Conservation (phyloP, 2,329 filamentous ascomycete species). For the Pseudocercospora cruenta region DNA sequence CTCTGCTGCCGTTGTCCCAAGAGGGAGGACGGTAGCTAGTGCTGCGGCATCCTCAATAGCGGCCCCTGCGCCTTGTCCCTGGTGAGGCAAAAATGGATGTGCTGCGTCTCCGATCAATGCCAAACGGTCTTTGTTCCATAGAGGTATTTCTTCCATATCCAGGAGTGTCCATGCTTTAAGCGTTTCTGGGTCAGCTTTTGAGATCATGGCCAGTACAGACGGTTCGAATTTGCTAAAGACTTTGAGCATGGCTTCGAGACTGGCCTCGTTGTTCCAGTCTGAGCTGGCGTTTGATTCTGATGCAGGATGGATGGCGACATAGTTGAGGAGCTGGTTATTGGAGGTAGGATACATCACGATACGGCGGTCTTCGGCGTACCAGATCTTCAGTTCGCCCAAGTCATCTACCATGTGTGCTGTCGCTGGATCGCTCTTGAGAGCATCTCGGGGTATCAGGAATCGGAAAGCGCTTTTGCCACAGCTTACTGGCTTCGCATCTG, state of each 20-base stretch:
- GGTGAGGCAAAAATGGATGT: constrained; percentile 67
- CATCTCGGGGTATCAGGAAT: constrained; percentile 57
- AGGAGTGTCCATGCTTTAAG: constrained; percentile 63
- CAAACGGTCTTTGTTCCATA: constrained; percentile 59
- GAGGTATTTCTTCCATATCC: constrained; percentile 63
- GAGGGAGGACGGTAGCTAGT: constrained; percentile 59
- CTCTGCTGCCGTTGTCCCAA: constrained; percentile 48
- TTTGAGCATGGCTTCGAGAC: constrained; percentile 45
- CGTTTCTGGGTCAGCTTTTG: constrained; percentile 42
- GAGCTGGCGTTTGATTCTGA: constrained; percentile 24
- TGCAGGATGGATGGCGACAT: constrained; percentile 47
- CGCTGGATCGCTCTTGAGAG: constrained; percentile 45
- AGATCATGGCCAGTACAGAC: constrained; percentile 41
- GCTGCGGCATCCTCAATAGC: constrained; percentile 70
- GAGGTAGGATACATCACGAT: constrained; percentile 54
- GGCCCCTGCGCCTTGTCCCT: constrained; percentile 64
- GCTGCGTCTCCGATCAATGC: constrained; percentile 68
- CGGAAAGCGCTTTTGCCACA: constrained; percentile 62
- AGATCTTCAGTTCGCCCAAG: constrained; percentile 46
- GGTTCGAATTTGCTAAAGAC: constrained; percentile 45
- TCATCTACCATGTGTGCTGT: constrained; percentile 43
- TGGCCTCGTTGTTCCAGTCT: constrained; percentile 45
- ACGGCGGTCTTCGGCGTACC: constrained; percentile 47
- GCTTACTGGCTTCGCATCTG: constrained; percentile 32
- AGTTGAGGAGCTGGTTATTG: constrained; percentile 54